A percentile compares a stretch with the other conserved stretches of the same genome.
phyloP scores from a whole-genome alignment of 2,329 filamentous ascomycete genomes.

The Byssoonygena ceratinophila region DNA sequence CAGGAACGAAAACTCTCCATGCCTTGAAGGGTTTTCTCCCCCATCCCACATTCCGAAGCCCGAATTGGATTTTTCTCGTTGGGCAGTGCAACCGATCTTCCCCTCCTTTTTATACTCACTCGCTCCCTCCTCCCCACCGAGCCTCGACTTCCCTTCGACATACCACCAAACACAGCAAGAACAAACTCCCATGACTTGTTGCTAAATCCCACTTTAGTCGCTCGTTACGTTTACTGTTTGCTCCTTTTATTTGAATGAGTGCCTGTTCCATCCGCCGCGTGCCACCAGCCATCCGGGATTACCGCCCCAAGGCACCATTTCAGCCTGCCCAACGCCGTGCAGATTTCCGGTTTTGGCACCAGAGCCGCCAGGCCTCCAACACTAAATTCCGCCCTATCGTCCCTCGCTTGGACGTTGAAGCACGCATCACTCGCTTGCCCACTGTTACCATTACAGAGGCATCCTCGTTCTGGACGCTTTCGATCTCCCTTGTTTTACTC shows the following conservation, averaged over 20 bases:
- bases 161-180: background rate
- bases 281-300: slow-evolving; percentile 25
- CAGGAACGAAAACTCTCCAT: slow-evolving; percentile 5
- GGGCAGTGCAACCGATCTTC: slow-evolving; percentile 9
- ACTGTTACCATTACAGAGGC: slow-evolving; percentile 18
- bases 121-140: background rate
- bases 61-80: background rate
- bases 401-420: background rate
- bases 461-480: slow-evolving; percentile 31
- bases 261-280: slow-evolving; percentile 26
- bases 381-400: background rate
- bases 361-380: background rate
- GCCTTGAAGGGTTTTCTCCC: background rate
- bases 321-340: slow-evolving; percentile 15
- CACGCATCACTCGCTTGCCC: background rate
- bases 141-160: background rate
- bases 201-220: background rate
- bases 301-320: slow-evolving; percentile 14
- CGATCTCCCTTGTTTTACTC: slow-evolving; percentile 26
- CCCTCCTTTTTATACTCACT: background rate
- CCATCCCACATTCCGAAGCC: background rate
- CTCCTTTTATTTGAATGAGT: slow-evolving; percentile 25
- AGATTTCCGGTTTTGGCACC: slow-evolving; percentile 5
- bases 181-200: background rate
- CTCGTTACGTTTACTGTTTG: background rate